Conservation (phyloP, 2,329 filamentous ascomycete species). For the Rhinocladiella mackenziei region DNA sequence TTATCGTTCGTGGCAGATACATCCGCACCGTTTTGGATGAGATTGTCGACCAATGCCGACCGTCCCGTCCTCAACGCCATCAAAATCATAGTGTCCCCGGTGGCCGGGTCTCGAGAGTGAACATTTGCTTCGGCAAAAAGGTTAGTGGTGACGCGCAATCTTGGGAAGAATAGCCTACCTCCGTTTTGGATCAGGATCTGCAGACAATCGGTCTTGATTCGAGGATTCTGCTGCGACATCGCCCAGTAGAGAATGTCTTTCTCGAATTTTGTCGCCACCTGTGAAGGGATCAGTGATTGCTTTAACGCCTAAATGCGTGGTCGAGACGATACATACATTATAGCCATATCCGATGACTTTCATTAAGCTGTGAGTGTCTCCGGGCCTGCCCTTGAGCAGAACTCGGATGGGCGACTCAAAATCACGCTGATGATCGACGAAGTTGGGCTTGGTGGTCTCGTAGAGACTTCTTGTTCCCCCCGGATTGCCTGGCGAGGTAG, state of each 20-base stretch:
- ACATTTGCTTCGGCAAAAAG: conserved; percentile 1
- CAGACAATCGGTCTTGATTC: conserved; percentile 4
- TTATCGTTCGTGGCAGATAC: not conserved
- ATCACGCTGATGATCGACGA: not conserved
- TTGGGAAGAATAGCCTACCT: not conserved
- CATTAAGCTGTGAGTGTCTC: not conserved
- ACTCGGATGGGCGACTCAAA: conserved; percentile 1
- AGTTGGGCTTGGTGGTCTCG: not conserved
- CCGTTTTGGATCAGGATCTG: conserved; percentile 1
- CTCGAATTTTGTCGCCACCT: not conserved
- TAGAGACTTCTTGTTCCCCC: no score
- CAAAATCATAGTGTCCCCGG: conserved; percentile 1
- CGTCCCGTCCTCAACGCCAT: conserved; percentile 1
- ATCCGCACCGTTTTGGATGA: not conserved
- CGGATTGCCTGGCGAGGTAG: no score
- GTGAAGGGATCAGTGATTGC: not conserved
- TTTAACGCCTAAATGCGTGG: not conserved
- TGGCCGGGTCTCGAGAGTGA: not conserved
- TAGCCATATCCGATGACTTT: conserved; percentile 1
- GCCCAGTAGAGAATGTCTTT: conserved; percentile 1
- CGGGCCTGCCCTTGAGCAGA: conserved; percentile 2
- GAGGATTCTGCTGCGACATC: not conserved
- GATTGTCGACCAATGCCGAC: not conserved
- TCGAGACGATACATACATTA: not conserved
- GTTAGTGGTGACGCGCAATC: not conserved